A percentile compares a stretch with the other conserved stretches of the same genome.
These are phyloP conservation scores for Forsythia viridissima DNA, from an alignment of 257 asterid species.

Conservation along the genomic window DNA sequence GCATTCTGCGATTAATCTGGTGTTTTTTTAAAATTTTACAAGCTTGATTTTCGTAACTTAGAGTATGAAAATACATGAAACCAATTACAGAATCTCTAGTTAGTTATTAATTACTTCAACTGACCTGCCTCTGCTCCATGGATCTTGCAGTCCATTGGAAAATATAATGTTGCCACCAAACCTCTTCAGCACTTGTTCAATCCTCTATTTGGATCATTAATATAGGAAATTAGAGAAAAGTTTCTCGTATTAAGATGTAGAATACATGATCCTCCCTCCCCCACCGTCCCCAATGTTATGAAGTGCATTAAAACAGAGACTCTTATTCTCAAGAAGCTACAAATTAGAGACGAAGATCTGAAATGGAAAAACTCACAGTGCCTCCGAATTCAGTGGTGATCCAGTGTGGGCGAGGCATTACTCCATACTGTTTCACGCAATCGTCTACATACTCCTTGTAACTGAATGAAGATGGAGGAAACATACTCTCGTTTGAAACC, in stretches of 20 bases:
- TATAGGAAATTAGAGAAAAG: background rate
- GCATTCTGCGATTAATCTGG: no score
- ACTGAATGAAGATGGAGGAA: constrained; percentile 59
- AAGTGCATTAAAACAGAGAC: no score
- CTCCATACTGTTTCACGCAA: constrained; percentile 52
- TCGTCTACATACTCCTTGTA: constrained; percentile 39
- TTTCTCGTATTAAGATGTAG: no score
- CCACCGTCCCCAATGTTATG: no score
- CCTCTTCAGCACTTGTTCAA: constrained; percentile 56
- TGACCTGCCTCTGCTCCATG: constrained; percentile 89
- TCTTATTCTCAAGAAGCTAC: no score
- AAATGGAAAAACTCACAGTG: constrained; percentile 33
- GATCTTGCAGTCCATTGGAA: constrained; percentile 81
- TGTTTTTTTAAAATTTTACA: no score
- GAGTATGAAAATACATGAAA: background rate
- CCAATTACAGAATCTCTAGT: background rate
- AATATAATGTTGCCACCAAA: constrained; percentile 79
- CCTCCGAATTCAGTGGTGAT: constrained; percentile 82
- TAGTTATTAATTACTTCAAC: constrained; percentile 4
- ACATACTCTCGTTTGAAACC: constrained; percentile 65
- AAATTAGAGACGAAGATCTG: background rate
- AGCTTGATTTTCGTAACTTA: no score
- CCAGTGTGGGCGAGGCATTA: constrained; percentile 72
- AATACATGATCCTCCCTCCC: no score
- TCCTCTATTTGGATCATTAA: constrained; percentile 37